phyloP scores from a whole-genome alignment of 805 yeast genomes.

The Suhomyces vadensis region DNA sequence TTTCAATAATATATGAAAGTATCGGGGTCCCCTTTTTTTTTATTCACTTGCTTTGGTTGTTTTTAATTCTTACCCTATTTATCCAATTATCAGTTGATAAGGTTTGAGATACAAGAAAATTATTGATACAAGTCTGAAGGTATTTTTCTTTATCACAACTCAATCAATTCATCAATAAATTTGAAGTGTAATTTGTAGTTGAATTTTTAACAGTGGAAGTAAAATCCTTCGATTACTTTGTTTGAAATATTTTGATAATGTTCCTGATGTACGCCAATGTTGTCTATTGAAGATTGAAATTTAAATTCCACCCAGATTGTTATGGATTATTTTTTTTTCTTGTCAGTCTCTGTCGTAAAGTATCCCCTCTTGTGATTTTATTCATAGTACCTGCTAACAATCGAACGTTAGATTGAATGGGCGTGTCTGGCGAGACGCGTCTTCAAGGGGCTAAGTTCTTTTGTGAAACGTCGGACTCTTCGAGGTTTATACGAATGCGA shows the following conservation, averaged over 20 bases:
- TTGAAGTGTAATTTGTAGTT: too few species aligned
- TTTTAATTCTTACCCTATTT: too few species aligned
- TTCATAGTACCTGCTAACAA: not conserved
- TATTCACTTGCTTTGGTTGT: not conserved
- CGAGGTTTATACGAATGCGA: not conserved
- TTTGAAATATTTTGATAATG: too few species aligned
- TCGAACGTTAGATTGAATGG: not conserved
- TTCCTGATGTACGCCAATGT: not conserved
- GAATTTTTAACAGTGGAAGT: too few species aligned
- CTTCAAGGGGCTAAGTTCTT: not conserved
- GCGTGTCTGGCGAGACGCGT: constrained; percentile 8
- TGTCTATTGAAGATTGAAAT: not conserved
- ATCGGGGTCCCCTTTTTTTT: not conserved
- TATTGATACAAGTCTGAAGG: too few species aligned
- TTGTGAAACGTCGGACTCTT: not conserved
- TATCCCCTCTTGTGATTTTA: not conserved
- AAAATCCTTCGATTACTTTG: too few species aligned
- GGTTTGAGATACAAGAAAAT: too few species aligned
- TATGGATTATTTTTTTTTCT: not conserved
- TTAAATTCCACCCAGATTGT: not conserved
- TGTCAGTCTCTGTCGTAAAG: not conserved
- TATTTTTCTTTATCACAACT: too few species aligned
- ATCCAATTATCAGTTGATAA: too few species aligned
- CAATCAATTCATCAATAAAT: too few species aligned
- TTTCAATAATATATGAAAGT: not conserved